phyloP scores from a whole-genome alignment of 2,329 filamentous ascomycete species.

The Diaporthe caulivora region DNA sequence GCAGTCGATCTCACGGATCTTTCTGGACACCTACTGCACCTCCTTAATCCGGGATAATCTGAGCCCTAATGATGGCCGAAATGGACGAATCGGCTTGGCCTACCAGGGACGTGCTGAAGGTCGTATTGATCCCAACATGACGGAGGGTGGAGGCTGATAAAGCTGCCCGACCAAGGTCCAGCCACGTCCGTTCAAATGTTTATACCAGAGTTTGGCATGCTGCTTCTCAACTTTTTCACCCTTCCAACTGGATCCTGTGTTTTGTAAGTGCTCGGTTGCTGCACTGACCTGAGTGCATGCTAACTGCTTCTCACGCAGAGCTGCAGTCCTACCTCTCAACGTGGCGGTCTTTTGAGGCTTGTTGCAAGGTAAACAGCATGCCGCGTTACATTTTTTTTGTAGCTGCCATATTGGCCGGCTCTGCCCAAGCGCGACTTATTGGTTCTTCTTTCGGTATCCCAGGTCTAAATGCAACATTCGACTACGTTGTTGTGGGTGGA shows the following conservation, averaged over 20 bases:
- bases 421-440: conserved; percentile 8
- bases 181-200: not conserved
- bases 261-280: not conserved
- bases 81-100: conserved; percentile 12
- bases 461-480: conserved; percentile 38
- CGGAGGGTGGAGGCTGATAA: not conserved
- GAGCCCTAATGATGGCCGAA: not conserved
- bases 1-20: conserved; percentile 14
- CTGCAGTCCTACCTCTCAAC: not conserved
- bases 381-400: not conserved
- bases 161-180: not conserved
- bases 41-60: conserved; percentile 17
- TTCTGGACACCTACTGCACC: not conserved
- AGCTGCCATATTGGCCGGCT: not conserved
- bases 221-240: not conserved
- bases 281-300: not conserved
- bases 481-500: conserved; percentile 20
- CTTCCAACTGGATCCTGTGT: not conserved
- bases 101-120: not conserved
- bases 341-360: not conserved
- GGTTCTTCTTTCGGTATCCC: conserved; percentile 34
- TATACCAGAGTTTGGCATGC: not conserved
- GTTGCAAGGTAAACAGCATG: not conserved
- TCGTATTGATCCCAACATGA: not conserved
- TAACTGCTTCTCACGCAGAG: not conserved